These are phyloP conservation scores for Coemansia sp. DNA, from an alignment of 371 early-diverging fungal genomes.

Conservation along the genomic window DNA sequence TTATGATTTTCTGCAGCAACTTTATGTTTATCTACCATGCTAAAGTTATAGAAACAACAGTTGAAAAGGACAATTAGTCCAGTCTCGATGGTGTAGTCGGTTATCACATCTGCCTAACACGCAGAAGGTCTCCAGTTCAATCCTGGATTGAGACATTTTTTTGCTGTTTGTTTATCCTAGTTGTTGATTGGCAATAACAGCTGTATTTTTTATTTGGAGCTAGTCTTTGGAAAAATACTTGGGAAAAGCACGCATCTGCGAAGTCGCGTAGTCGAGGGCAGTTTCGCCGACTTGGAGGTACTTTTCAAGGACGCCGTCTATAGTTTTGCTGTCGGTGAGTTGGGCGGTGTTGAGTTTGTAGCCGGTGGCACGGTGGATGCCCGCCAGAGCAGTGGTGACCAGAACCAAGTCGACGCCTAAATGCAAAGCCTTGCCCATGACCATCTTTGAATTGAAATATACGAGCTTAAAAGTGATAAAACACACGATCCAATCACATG, in stretches of 20 bases:
- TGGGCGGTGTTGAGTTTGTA: constrained; percentile 38
- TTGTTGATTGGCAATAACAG: too few species aligned
- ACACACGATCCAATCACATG: background rate
- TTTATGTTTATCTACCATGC: background rate
- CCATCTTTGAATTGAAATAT: constrained; percentile 9
- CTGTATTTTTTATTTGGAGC: background rate
- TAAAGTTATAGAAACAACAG: background rate
- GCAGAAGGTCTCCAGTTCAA: constrained; percentile 16
- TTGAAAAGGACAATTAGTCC: background rate
- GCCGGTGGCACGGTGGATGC: constrained; percentile 73
- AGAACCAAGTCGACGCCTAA: constrained; percentile 75
- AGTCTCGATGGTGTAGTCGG: constrained; percentile 12
- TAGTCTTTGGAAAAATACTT: constrained; percentile 25
- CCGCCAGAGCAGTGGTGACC: constrained; percentile 76
- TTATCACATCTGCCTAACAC: constrained; percentile 17
- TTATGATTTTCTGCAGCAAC: too few species aligned
- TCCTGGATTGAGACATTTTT: constrained; percentile 9
- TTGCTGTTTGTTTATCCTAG: background rate
- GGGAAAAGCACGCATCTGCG: constrained; percentile 36
- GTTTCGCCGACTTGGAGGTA: constrained; percentile 48
- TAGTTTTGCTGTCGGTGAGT: constrained; percentile 40
- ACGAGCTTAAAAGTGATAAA: background rate
- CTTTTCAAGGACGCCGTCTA: constrained; percentile 29
- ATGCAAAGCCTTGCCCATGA: constrained; percentile 62
- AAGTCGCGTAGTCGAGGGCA: constrained; percentile 35